phyloP scores from a whole-genome alignment of 2,329 filamentous ascomycete species.

The Ophiostoma australiae region DNA sequence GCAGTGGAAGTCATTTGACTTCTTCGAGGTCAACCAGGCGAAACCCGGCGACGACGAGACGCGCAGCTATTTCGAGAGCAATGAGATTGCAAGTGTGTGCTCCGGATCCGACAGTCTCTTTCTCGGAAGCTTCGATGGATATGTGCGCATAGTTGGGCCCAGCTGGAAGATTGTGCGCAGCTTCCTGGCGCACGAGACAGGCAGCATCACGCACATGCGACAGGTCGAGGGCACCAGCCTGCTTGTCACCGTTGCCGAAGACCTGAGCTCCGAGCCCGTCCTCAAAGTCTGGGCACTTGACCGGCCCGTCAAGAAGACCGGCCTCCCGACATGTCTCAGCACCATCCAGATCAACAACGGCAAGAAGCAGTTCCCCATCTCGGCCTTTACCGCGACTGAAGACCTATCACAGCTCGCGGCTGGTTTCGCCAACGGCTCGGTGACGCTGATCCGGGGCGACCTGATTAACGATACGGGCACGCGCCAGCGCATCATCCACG shows the following conservation, averaged over 20 bases:
- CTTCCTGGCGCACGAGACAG: constrained; percentile 79
- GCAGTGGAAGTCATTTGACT: constrained; percentile 98
- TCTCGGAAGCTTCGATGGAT: constrained; percentile 77
- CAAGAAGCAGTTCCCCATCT: constrained; percentile 89
- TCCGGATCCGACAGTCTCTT: constrained; percentile 87
- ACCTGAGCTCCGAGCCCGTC: constrained; percentile 78
- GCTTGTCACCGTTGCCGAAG: constrained; percentile 81
- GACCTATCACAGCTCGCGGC: constrained; percentile 91
- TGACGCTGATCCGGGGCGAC: constrained; percentile 89
- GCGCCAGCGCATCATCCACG: constrained; percentile 89
- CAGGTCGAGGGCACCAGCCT: constrained; percentile 84
- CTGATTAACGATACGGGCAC: constrained; percentile 92
- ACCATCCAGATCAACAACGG: constrained; percentile 84
- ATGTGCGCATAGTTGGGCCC: constrained; percentile 80
- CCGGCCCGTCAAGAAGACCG: constrained; percentile 89
- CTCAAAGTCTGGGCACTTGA: constrained; percentile 98
- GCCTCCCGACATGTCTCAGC: constrained; percentile 79
- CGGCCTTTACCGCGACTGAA: constrained; percentile 79
- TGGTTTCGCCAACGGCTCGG: constrained; percentile 91
- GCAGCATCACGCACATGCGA: constrained; percentile 82
- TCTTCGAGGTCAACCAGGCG: constrained; percentile 92
- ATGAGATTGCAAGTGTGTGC: constrained; percentile 75
- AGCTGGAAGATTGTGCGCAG: constrained; percentile 80
- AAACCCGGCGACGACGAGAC: constrained; percentile 74
- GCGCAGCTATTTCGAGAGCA: constrained; percentile 72